Percentiles rank a stretch among this genome's conserved stretches.
Conservation (phyloP, 176 grass and related monocot genomes). For the Raddia guianensis region DNA sequence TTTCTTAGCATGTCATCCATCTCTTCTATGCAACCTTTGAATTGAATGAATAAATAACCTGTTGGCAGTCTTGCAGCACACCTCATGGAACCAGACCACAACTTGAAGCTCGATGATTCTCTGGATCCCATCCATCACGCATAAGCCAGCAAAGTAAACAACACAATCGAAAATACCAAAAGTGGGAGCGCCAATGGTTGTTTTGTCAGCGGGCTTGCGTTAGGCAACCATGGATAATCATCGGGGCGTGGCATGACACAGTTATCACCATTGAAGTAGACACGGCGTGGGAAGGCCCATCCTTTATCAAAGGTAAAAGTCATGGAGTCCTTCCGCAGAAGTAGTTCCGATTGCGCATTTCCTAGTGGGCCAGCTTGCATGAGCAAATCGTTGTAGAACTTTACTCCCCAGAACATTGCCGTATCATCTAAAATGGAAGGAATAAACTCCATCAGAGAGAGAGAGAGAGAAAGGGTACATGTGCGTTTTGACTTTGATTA, state of each 20-base stretch:
- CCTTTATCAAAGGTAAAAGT: slow-evolving; percentile 77
- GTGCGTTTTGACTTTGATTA: slow-evolving; percentile 3
- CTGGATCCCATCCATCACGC: slow-evolving; percentile 47
- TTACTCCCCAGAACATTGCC: slow-evolving; percentile 91
- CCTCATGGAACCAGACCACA: slow-evolving; percentile 37
- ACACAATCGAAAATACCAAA: slow-evolving; percentile 54
- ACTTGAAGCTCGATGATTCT: slow-evolving; percentile 31
- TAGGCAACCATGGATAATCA: slow-evolving; percentile 81
- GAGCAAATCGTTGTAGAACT: slow-evolving; percentile 92
- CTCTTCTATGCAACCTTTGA: slow-evolving; percentile 46
- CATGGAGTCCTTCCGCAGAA: slow-evolving; percentile 64
- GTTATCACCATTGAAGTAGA: slow-evolving; percentile 94
- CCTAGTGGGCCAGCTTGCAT: slow-evolving; percentile 75
- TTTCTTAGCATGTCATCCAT: slow-evolving; percentile 3
- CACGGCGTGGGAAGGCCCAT: slow-evolving; percentile 80
- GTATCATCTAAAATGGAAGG: slow-evolving; percentile 70
- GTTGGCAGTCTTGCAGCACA: slow-evolving; percentile 32
- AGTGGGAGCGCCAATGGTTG: slow-evolving; percentile 49
- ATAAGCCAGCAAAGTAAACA: slow-evolving; percentile 64
- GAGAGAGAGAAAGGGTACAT: background rate
- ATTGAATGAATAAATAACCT: slow-evolving; percentile 44
- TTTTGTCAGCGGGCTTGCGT: slow-evolving; percentile 63
- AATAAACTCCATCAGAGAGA: slow-evolving; percentile 27
- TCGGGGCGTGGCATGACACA: slow-evolving; percentile 85
- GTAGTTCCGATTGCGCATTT: slow-evolving; percentile 78